Evolutionary conservation across 495 filamentous ascomycete species (phyloP), one percentile per base, ranked within the genome.

Genomic region (Podospora bellae-mahoneyi): DNA sequence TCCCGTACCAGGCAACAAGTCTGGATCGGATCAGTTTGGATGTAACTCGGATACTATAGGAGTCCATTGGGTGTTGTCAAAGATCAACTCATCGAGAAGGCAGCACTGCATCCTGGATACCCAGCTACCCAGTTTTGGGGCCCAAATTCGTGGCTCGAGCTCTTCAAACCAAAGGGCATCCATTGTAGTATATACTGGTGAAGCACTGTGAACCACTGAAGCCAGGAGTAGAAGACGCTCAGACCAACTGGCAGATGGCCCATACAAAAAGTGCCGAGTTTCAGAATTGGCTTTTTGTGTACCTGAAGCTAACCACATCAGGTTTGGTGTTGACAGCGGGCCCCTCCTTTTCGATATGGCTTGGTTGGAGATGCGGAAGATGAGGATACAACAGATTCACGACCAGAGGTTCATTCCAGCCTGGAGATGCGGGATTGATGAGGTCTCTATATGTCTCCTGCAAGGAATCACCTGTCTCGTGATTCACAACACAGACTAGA

Each of bases 301-400:
- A 58, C 55, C 55, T 58, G 55, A 58, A 58, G 55, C 55, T 58
- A 58, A 58, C 55, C 55, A 2, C 5, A 58, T 58, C 23, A 26
- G 23, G 55, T 4, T 20, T 58, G 55, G 55, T 58, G n/a, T 58
- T 26, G 19, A 58, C 6, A 58, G 55, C n/a, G 13, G 13, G 23
- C 55, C 55, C 55, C 55, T 58, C 55, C 55, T 20, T 56, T 4
- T 58, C 39, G 15, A 48, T 16, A 13, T 48, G 9, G 39, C 39
- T 48, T 48, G 39, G 39, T 48, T 48, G 39, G 39, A 16, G 39
- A 2, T 48, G 39, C 39, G 39, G 39, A 48, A 39, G 34, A 39
- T 10, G 34, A 10, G 10, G 34, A 6, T 48, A 48, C 39, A 18
- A 48, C 39, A 48, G 13, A 13, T 10, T 48, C 39, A 48, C 39